Base-by-base conservation (phyloP, 2,329 filamentous ascomycete genomes). In the Neonectria neomacrospora region DNA sequence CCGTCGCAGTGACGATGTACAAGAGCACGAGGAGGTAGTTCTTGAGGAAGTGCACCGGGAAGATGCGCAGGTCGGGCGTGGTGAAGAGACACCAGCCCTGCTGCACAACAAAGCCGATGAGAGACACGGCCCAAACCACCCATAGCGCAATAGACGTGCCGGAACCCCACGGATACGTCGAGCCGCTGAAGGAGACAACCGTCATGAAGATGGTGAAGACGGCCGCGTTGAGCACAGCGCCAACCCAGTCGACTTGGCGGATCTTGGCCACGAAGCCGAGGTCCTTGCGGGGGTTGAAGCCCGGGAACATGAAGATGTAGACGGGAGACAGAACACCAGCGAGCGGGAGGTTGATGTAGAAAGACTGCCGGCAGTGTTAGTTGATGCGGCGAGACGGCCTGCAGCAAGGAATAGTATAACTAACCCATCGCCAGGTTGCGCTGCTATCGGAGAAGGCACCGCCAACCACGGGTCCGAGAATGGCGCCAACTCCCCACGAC, bases 281-380 rank as follows among this genome's bases (percentile, higher is more conserved):
- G 3, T 55, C 37, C 41, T 37, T 50, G 11, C 50, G 10, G 69
- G 71, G 20, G 75, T 56, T 30, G 39, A 74, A 72, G 2, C 75
- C 78, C 0, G 86, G 76, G 5, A 81, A 66, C 61, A 83, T 80
- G 34, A 86, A 39, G 28, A 81, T 79, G 26, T 80, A 77, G 0
- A 83, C 81, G 2, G 79, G 74, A 23, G 77, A 76, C 5, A 79
- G 67, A 2, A 75, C 78, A 3, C 75, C 80, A 41, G 85, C 74
- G 37, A 77, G 63, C 2, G 69, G 71, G 8, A 86, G 74, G 63
- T 86, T 86, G 71, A 87, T 82, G 68, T 87, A 87, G 67, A 85
- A 84, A 0, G 77, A 78, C 79, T 52, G 26, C 12, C 10, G 22
- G 9, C 16, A n/a, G 12, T 23, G 18, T 22, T 28, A 34, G 30